Evolutionary conservation across 192 early-diverging fungal genomes (phyloP).

Genomic region (Martensiomyces pterosporus): DNA sequence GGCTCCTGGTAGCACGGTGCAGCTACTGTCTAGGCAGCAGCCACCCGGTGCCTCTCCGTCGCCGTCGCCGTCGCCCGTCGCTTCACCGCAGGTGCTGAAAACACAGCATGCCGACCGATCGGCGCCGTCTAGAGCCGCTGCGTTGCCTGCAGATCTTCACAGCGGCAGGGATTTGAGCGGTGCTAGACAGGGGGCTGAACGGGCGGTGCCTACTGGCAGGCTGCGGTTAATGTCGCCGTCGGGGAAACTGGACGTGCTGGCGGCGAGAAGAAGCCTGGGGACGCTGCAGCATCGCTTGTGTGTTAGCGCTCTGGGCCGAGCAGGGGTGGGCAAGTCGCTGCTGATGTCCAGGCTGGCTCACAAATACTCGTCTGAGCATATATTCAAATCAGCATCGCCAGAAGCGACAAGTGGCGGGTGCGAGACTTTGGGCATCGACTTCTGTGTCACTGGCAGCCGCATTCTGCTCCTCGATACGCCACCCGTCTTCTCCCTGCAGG

Average conservation of each 20-base stretch:
- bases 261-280: slow-evolving; percentile 11
- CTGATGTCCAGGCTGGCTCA: slow-evolving; percentile 13
- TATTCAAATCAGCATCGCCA: too few species aligned
- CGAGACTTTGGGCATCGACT: slow-evolving; percentile 9
- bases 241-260: slow-evolving; percentile 12
- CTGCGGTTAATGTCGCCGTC: slow-evolving; percentile 10
- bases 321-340: slow-evolving; percentile 17
- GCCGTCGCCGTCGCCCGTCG: too few species aligned
- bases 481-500: slow-evolving; percentile 7
- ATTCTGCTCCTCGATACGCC: slow-evolving; percentile 26
- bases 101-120: too few species aligned
- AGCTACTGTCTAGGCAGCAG: too few species aligned
- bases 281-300: slow-evolving; percentile 8
- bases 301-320: slow-evolving; percentile 22
- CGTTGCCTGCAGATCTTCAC: neutral
- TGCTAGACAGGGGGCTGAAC: neutral
- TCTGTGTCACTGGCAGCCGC: slow-evolving; percentile 11
- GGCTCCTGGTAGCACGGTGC: too few species aligned
- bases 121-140: too few species aligned
- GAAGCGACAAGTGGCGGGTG: too few species aligned
- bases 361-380: neutral
- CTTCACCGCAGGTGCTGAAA: too few species aligned
- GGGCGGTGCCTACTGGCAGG: slow-evolving; percentile 1
- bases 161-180: neutral
- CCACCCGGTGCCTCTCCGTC: too few species aligned